phyloP scores from a whole-genome alignment of 257 asterid species.

The Rubia yunnanensis region DNA sequence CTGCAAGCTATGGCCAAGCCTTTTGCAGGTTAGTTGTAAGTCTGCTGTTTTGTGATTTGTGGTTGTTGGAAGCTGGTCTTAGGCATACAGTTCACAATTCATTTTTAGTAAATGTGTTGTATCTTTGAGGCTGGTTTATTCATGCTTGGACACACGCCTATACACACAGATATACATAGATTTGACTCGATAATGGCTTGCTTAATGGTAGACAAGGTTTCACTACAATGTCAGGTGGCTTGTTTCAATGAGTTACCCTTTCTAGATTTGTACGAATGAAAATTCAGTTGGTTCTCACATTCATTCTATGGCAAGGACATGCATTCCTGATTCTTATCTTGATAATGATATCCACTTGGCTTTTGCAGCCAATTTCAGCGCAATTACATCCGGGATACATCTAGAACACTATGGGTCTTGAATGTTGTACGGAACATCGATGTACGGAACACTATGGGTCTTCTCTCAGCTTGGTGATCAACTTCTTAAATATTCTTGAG shows the following conservation, averaged over 20 bases:
- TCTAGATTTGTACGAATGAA: background rate
- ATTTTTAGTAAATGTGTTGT: background rate
- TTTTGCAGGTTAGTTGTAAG: conserved; percentile 76
- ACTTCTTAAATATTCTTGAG: conserved; percentile 8
- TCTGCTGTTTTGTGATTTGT: background rate
- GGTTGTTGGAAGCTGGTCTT: background rate
- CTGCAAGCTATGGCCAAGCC: conserved; percentile 97
- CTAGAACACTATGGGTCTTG: conserved; percentile 69
- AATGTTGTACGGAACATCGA: conserved; percentile 79
- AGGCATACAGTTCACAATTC: background rate
- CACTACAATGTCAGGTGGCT: background rate
- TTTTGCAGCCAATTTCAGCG: conserved; percentile 93
- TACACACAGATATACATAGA: background rate
- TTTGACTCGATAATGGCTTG: background rate
- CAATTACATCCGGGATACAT: conserved; percentile 78
- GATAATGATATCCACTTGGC: conserved; percentile 82
- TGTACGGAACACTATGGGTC: too few species aligned
- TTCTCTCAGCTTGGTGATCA: conserved; percentile 8
- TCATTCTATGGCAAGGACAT: conserved; percentile 25
- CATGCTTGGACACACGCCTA: background rate
- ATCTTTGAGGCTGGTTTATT: background rate
- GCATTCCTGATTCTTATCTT: conserved; percentile 51
- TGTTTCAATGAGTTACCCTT: background rate
- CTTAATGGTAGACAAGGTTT: background rate
- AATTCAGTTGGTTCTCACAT: background rate